phyloP scores from a whole-genome alignment of 148 eudicot genomes.

The Selenicereus undatus region DNA sequence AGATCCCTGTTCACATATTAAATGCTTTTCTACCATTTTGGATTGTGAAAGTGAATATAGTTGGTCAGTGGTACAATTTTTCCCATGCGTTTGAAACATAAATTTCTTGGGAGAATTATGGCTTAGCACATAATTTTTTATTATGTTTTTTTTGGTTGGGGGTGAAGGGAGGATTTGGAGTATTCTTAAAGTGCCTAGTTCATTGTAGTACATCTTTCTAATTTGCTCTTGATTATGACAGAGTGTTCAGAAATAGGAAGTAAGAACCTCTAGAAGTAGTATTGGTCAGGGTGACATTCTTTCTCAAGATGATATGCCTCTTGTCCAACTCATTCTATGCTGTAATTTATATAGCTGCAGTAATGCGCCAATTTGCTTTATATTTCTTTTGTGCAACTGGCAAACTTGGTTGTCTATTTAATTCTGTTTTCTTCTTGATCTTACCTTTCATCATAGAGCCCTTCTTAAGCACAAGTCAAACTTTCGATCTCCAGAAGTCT shows the following conservation, averaged over 20 bases:
- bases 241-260: conserved; percentile 24
- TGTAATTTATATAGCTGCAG: not conserved
- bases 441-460: not conserved
- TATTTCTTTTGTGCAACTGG: not conserved
- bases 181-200: conserved; percentile 7
- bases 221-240: conserved; percentile 17
- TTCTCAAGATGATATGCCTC: too few species aligned
- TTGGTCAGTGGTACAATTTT: not conserved
- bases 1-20: not conserved
- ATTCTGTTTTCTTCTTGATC: not conserved
- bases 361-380: not conserved
- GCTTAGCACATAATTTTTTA: not conserved
- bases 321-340: not conserved
- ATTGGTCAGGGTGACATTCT: not conserved
- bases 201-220: not conserved
- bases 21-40: not conserved
- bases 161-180: conserved; percentile 49
- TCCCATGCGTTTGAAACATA: not conserved
- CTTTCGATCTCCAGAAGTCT: not conserved
- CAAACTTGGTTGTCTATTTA: not conserved
- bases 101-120: not conserved
- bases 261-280: not conserved
- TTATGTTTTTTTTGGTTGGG: not conserved
- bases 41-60: not conserved
- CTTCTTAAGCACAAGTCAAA: conserved; percentile 21